Evolutionary conservation across 2,329 filamentous ascomycete species (phyloP), one percentile per base, ranked within the genome.

Genomic region (Aspergillus vadensis): DNA sequence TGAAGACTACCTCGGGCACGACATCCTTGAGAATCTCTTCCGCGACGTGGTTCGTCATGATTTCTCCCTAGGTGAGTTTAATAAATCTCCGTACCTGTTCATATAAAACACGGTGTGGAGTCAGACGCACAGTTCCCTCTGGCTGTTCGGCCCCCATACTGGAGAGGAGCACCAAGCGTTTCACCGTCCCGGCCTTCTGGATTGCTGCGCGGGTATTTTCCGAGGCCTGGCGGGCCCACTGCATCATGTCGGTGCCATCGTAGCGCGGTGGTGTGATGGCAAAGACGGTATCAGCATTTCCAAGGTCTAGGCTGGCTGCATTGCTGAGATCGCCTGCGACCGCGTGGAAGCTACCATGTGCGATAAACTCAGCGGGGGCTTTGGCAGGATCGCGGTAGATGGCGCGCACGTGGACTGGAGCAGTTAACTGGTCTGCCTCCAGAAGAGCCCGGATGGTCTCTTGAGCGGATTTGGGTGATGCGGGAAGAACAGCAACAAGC

Each of bases 331-430:
- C 58, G n/a, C 64, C 64, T 10, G 58, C 23, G 19, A 54, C 47
- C 19, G 63, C 56, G 8, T 58, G 48, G 43, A 66, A 66, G 38
- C 57, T 52, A 5, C 58, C 27, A 17, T 65, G 32, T 5, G 58
- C 44, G 5, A 49, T 47, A 32, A 66, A 65, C 5, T 51, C 27
- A 7, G 41, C 30, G 5, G 63, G 63, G 10, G 60, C 57, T 14
- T 56, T 57, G 36, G 60, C 43, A 5, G 55, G 47, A 25, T 66
- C 55, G 41, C 63, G 62, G 49, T 66, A 66, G 23, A 66, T 27
- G 17, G 56, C 64, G 25, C 48, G 55, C 19, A 65, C 44, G 2
- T 53, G 53, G 23, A 56, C 25, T 6, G 55, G 32, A 23, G 47
- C 7, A 15, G 23, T 44, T 1, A 51, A 7, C 54, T 17, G 47